Conservation (phyloP, 768 basidiomycete genomes). For the Leucocoprinus birnbaumii region DNA sequence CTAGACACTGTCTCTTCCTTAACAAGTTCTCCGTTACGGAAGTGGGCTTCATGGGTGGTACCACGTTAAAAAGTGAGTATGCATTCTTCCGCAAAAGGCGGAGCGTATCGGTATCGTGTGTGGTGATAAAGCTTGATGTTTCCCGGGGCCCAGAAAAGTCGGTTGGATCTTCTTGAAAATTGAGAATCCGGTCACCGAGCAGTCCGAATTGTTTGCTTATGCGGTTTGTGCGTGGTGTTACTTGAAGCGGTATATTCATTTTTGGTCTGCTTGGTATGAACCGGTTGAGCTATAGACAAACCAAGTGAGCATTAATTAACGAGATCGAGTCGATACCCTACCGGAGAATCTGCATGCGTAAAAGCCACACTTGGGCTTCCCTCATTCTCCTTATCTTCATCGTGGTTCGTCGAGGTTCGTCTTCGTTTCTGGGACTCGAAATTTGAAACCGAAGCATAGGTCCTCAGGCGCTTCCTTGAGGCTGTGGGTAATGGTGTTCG, state of each 20-base stretch:
- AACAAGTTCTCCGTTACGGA: constrained; percentile 61
- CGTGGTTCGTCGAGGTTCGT: constrained; percentile 18
- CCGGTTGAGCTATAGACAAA: constrained; percentile 46
- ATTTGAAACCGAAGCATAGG: constrained; percentile 21
- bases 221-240: constrained; percentile 64
- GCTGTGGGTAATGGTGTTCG: constrained; percentile 5
- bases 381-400: constrained; percentile 14
- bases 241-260: constrained; percentile 49
- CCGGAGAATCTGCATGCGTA: constrained; percentile 14
- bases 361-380: constrained; percentile 3
- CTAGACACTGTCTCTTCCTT: constrained; percentile 47
- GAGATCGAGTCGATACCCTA: neutral
- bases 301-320: neutral
- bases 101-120: constrained; percentile 37
- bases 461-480: constrained; percentile 4
- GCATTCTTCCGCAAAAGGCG: constrained; percentile 50
- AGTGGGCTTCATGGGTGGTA: constrained; percentile 23
- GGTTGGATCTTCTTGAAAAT: constrained; percentile 39
- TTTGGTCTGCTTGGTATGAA: constrained; percentile 57
- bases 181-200: constrained; percentile 51
- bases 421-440: constrained; percentile 21
- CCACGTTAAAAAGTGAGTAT: constrained; percentile 44
- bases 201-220: constrained; percentile 64
- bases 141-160: neutral
- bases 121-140: constrained; percentile 13